Evolutionary conservation across 2,329 filamentous ascomycete genomes (phyloP).

Genomic region (Sphaerulina vaccinii): DNA sequence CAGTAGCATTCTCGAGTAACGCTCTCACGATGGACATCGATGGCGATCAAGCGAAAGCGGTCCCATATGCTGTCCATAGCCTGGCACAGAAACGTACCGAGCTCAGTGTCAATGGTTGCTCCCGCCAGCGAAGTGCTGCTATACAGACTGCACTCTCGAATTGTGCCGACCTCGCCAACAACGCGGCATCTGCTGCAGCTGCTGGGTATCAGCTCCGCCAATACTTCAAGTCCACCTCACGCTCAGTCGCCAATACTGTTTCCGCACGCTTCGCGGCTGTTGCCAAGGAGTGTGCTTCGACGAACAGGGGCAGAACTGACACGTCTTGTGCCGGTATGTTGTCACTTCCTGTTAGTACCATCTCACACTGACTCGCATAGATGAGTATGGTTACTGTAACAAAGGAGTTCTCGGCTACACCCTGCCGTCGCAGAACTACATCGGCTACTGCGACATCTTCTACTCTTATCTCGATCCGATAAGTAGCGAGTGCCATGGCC

Average conservation of each 20-base stretch:
- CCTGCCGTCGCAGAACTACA: conserved; percentile 47
- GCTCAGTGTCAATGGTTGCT: conserved; percentile 54
- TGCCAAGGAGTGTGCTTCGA: conserved; percentile 56
- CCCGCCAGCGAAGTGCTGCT: conserved; percentile 46
- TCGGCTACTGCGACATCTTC: conserved; percentile 63
- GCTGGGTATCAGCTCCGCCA: conserved; percentile 55
- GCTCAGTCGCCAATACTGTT: conserved; percentile 50
- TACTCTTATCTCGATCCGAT: conserved; percentile 56
- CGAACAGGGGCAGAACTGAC: conserved; percentile 48
- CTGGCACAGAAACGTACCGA: conserved; percentile 51
- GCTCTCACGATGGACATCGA: conserved; percentile 58
- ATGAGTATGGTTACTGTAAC: conserved; percentile 55
- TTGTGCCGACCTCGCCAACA: conserved; percentile 54
- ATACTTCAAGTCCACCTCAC: conserved; percentile 62
- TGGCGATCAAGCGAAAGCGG: conserved; percentile 32
- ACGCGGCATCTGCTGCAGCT: conserved; percentile 53
- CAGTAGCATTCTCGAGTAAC: conserved; percentile 60
- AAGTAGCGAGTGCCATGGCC: conserved; percentile 56
- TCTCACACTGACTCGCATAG: too few relatives aligned
- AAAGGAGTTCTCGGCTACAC: conserved; percentile 61
- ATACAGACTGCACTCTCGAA: conserved; percentile 55
- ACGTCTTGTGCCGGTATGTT: conserved; percentile 60
- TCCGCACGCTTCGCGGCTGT: conserved; percentile 54
- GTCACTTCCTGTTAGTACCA: too few relatives aligned
- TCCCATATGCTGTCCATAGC: conserved; percentile 25